Conservation (phyloP, 306 rosid species). For the Rosa lucieae region DNA sequence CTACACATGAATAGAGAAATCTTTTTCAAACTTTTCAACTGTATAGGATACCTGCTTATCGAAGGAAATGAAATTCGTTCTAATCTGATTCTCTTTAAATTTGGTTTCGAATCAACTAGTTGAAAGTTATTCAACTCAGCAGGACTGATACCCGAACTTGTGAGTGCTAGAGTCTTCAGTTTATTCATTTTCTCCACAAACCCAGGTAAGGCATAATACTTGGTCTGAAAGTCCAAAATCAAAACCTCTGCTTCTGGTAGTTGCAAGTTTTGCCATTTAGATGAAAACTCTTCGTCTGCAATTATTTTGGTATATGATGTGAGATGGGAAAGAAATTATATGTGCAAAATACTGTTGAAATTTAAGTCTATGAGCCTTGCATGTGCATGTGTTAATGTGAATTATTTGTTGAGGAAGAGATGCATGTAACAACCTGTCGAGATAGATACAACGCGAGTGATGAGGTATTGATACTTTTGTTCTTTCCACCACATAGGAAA, state of each 20-base stretch:
- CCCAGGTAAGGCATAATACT: slow-evolving; percentile 44
- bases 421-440: slow-evolving; percentile 48
- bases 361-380: background rate
- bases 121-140: slow-evolving; percentile 41
- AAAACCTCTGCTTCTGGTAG: slow-evolving; percentile 54
- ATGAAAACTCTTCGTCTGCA: slow-evolving; percentile 55
- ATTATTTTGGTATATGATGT: background rate
- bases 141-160: slow-evolving; percentile 38
- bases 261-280: slow-evolving; percentile 49
- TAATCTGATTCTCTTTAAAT: slow-evolving; percentile 49
- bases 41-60: slow-evolving; percentile 23
- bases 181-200: slow-evolving; percentile 51
- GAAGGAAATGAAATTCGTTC: slow-evolving; percentile 53
- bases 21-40: slow-evolving; percentile 44
- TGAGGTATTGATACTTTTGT: slow-evolving; percentile 26
- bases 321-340: background rate
- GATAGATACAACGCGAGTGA: slow-evolving; percentile 54
- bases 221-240: slow-evolving; percentile 44
- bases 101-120: slow-evolving; percentile 24
- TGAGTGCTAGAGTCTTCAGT: slow-evolving; percentile 49
- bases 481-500: slow-evolving; percentile 57
- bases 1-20: slow-evolving; percentile 62
- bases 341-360: background rate
- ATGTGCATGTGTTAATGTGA: background rate
- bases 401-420: background rate